Evolutionary conservation across 352 stramenopile species (phyloP).

Genomic region (Globisporangium nunn): DNA sequence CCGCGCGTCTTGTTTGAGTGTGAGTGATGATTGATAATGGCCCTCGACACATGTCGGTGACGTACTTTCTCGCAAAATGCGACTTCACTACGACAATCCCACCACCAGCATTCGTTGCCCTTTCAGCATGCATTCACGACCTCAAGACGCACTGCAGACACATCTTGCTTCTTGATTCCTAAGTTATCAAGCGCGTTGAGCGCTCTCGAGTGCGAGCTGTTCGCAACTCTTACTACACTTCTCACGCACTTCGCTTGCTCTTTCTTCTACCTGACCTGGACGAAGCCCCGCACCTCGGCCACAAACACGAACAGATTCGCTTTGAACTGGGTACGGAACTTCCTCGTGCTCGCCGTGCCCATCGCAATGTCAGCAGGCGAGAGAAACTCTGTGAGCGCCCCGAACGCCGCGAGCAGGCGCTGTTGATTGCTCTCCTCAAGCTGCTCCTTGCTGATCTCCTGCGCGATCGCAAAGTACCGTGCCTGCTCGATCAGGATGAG

Average conservation of each 20-base stretch:
- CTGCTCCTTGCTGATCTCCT: conserved; percentile 62
- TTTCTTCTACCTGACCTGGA: conserved; percentile 64
- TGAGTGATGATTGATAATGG: neutral
- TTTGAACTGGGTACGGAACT: conserved; percentile 73
- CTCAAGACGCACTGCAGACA: neutral
- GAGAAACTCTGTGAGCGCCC: conserved; percentile 61
- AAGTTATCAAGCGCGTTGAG: too few species aligned
- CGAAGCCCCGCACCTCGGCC: conserved; percentile 71
- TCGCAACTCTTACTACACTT: neutral
- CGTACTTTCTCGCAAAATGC: neutral
- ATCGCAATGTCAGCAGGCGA: conserved; percentile 51
- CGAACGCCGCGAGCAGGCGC: conserved; percentile 51
- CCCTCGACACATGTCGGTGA: neutral
- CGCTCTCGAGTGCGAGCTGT: too few species aligned
- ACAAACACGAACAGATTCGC: conserved; percentile 78
- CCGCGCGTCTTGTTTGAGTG: neutral
- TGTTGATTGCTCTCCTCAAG: conserved; percentile 35
- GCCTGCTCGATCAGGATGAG: conserved; percentile 73
- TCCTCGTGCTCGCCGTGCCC: conserved; percentile 51
- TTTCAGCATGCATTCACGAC: too few species aligned
- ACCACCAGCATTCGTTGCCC: too few species aligned
- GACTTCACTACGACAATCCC: too few species aligned
- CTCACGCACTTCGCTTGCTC: neutral
- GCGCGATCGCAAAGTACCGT: conserved; percentile 56
- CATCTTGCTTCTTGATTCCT: neutral